Evolutionary conservation across 306 rosid genomes (phyloP).

Genomic region (Canavalia ensiformis): DNA sequence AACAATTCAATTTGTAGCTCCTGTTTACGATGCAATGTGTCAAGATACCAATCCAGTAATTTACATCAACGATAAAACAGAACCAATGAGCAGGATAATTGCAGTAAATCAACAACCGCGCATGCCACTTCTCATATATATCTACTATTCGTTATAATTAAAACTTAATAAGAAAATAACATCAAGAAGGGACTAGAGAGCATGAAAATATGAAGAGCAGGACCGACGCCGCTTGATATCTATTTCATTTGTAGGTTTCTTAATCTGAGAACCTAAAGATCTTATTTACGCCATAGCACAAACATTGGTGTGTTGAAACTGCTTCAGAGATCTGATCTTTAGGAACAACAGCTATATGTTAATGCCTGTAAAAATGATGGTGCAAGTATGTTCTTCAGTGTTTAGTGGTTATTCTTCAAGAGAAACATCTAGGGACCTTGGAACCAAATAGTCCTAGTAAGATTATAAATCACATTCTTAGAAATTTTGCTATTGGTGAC

Average conservation of each 20-base stretch:
- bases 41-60: conserved; percentile 15
- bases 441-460: conserved; percentile 18
- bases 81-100: conserved; percentile 3
- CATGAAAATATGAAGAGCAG: background rate
- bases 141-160: background rate
- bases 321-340: conserved; percentile 22
- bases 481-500: conserved; percentile 28
- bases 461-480: conserved; percentile 7
- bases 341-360: background rate
- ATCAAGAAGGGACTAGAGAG: background rate
- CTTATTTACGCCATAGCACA: background rate
- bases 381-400: background rate
- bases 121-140: background rate
- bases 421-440: conserved; percentile 8
- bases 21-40: background rate
- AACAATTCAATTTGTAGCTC: background rate
- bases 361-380: background rate
- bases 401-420: background rate
- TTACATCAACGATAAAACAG: background rate
- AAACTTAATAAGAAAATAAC: background rate
- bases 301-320: background rate
- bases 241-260: conserved; percentile 9
- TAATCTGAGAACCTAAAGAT: background rate
- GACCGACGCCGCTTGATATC: background rate
- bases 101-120: background rate